Conservation (phyloP, 2,329 filamentous ascomycete species). For the Fusarium sp. region DNA sequence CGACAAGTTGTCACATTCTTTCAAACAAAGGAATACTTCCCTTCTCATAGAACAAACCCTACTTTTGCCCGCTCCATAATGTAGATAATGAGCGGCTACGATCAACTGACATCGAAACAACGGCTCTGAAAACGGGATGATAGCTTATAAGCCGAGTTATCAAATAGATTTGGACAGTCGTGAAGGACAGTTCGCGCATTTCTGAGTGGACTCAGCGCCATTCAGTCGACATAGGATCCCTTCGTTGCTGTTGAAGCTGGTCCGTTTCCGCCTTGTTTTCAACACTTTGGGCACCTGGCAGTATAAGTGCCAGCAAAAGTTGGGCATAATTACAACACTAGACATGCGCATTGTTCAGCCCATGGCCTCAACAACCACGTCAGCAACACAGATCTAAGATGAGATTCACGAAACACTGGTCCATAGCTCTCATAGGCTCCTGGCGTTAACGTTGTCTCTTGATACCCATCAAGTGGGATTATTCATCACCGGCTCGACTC, state of each 20-base stretch:
- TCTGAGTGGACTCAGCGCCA: background rate
- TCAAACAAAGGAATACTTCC: background rate
- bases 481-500: background rate
- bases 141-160: background rate
- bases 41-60: no score
- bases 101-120: background rate
- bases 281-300: background rate
- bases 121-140: background rate
- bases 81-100: background rate
- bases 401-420: background rate
- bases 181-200: fast-evolving
- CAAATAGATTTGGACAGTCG: background rate
- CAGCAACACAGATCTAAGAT: background rate
- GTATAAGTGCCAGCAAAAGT: background rate
- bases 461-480: background rate
- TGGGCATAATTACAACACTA: background rate
- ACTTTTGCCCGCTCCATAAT: background rate
- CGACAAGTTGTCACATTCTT: background rate
- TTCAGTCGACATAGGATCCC: background rate
- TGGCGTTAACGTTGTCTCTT: background rate
- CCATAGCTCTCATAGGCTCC: background rate
- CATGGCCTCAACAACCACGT: background rate
- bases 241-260: background rate
- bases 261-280: background rate
- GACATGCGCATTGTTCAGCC: background rate